These are phyloP conservation scores for Rubus idaeus DNA, from an alignment of 306 rosid species.

Conservation along the genomic window DNA sequence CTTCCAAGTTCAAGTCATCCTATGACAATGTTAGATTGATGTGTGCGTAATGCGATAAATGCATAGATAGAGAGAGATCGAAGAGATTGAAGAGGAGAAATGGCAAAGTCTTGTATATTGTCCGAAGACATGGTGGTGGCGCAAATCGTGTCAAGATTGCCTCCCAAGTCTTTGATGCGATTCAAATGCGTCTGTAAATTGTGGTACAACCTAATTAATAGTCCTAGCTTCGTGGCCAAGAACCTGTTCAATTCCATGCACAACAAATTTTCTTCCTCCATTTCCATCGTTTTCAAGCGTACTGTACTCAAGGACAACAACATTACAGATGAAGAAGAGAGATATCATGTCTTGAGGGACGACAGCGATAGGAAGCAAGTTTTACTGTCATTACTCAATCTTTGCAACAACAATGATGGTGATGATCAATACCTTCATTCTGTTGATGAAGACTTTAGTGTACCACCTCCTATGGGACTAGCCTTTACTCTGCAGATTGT, in stretches of 20 bases:
- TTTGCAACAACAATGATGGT: background rate
- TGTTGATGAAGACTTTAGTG: background rate
- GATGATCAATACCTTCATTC: background rate
- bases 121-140: background rate
- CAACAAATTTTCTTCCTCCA: background rate
- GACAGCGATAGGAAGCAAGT: background rate
- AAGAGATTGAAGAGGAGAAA: background rate
- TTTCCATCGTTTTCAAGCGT: background rate
- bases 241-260: background rate
- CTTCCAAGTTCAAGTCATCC: too few species aligned
- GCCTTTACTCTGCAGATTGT: background rate
- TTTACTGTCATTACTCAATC: background rate
- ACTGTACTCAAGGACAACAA: background rate
- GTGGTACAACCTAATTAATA: background rate
- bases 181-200: background rate
- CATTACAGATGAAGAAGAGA: too few species aligned
- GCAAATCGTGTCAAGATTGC: conserved; percentile 4
- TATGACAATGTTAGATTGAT: too few species aligned
- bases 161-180: conserved; percentile 10
- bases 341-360: too few species aligned
- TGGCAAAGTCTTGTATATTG: background rate
- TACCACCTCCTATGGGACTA: background rate
- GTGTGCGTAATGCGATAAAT: too few species aligned
- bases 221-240: background rate
- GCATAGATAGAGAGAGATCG: too few species aligned